Evolutionary conservation across 345 rosid species (phyloP).

Genomic region (Eucalyptus polyanthemos): DNA sequence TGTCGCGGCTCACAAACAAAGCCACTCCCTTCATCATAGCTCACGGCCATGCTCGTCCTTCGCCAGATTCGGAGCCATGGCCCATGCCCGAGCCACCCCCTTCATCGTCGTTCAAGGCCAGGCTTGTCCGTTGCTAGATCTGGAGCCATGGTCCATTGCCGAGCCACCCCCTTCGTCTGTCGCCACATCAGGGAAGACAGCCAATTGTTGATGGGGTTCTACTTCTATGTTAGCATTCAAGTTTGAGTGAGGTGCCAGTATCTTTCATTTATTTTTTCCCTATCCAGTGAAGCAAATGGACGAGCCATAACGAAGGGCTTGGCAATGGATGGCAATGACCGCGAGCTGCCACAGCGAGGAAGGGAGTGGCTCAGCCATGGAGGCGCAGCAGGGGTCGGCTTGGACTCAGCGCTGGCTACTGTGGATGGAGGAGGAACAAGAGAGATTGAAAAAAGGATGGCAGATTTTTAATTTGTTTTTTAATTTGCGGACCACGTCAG

Average conservation of each 20-base stretch:
- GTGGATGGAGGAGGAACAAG: not conserved
- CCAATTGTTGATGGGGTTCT: not conserved
- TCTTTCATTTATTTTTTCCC: not conserved
- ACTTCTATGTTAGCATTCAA: not conserved
- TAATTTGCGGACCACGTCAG: not conserved
- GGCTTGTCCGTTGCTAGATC: not conserved
- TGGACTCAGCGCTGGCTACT: not conserved
- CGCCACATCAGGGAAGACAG: not conserved
- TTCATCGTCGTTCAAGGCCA: not conserved
- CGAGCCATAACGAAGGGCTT: not conserved
- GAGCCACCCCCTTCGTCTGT: not conserved
- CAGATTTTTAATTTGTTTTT: not conserved
- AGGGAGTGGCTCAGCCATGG: not conserved
- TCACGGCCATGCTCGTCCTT: no score
- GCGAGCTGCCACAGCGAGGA: accelerated
- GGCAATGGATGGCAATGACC: accelerated
- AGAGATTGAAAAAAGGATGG: not conserved
- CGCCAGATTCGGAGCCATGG: no score
- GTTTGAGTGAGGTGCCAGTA: not conserved
- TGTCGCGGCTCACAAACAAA: not conserved
- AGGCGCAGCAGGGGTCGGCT: not conserved
- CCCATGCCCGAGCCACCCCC: not conserved
- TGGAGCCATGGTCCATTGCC: not conserved
- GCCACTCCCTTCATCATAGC: not conserved
- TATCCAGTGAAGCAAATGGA: not conserved